Evolutionary conservation across 2,329 filamentous ascomycete species (phyloP).

Genomic region (Metarhizium album): DNA sequence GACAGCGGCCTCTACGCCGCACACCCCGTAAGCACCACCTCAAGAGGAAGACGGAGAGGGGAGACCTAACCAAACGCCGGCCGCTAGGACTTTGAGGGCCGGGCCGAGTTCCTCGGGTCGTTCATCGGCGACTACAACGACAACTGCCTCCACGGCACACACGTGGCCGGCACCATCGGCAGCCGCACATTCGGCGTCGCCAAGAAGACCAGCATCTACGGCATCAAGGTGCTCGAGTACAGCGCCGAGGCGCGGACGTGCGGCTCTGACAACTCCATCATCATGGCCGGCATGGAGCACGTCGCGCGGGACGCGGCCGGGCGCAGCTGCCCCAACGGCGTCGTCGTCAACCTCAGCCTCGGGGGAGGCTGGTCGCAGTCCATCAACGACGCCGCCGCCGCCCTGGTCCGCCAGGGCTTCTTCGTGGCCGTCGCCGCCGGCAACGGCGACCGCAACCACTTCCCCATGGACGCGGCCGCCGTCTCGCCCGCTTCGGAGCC

Average conservation of each 20-base stretch:
- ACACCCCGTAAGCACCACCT: slow-evolving; percentile 20
- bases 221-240: slow-evolving; percentile 27
- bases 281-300: slow-evolving; percentile 30
- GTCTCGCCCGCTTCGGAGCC: slow-evolving; percentile 37
- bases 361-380: slow-evolving; percentile 30
- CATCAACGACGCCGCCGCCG: slow-evolving; percentile 34
- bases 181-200: slow-evolving; percentile 26
- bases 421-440: slow-evolving; percentile 41
- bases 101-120: slow-evolving; percentile 25
- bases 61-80: not conserved
- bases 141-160: slow-evolving; percentile 15
- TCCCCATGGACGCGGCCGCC: slow-evolving; percentile 25
- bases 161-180: slow-evolving; percentile 23
- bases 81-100: slow-evolving; percentile 25
- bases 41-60: not conserved
- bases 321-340: slow-evolving; percentile 26
- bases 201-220: slow-evolving; percentile 26
- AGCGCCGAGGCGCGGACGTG: slow-evolving; percentile 23
- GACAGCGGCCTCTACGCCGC: slow-evolving; percentile 27
- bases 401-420: slow-evolving; percentile 29
- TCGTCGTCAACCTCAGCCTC: slow-evolving; percentile 41
- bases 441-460: slow-evolving; percentile 20
- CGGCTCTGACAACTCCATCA: slow-evolving; percentile 23
- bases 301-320: slow-evolving; percentile 22
- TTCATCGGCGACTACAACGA: slow-evolving; percentile 19